Evolutionary conservation across 2,329 filamentous ascomycete genomes (phyloP).

Genomic region (Pestalotiopsis sp.): DNA sequence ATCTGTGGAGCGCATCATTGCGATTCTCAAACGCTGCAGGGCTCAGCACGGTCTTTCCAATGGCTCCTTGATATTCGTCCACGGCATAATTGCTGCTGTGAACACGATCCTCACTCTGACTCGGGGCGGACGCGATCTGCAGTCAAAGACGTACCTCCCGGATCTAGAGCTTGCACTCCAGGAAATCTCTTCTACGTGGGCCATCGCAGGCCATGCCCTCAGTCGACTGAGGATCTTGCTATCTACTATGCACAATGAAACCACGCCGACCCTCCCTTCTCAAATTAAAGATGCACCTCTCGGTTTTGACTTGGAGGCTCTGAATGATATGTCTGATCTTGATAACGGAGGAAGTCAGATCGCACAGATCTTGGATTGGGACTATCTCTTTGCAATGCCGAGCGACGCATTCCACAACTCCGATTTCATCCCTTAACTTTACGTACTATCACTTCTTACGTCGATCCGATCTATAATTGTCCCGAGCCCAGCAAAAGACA

Average conservation of each 20-base stretch:
- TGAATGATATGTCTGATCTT: background rate
- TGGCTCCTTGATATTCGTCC: background rate
- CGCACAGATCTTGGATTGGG: background rate
- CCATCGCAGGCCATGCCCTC: background rate
- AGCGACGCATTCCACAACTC: background rate
- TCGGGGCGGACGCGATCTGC: background rate
- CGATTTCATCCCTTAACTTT: background rate
- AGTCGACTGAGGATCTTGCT: background rate
- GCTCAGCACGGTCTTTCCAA: background rate
- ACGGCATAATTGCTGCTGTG: slow-evolving; percentile 1
- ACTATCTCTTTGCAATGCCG: background rate
- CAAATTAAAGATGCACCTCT: background rate
- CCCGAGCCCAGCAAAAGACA: too few relatives aligned
- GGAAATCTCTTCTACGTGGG: background rate
- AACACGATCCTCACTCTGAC: background rate
- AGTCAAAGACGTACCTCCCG: background rate
- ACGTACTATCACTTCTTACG: too few relatives aligned
- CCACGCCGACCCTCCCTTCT: background rate
- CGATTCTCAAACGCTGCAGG: slow-evolving; percentile 4
- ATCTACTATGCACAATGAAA: background rate
- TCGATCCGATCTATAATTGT: too few relatives aligned
- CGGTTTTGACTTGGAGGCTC: background rate
- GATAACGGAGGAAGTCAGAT: background rate
- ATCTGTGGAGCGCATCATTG: slow-evolving; percentile 1
- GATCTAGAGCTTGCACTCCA: background rate